phyloP scores from a whole-genome alignment of 78 protist species.

The Neovahlkampfia damariscottae region DNA sequence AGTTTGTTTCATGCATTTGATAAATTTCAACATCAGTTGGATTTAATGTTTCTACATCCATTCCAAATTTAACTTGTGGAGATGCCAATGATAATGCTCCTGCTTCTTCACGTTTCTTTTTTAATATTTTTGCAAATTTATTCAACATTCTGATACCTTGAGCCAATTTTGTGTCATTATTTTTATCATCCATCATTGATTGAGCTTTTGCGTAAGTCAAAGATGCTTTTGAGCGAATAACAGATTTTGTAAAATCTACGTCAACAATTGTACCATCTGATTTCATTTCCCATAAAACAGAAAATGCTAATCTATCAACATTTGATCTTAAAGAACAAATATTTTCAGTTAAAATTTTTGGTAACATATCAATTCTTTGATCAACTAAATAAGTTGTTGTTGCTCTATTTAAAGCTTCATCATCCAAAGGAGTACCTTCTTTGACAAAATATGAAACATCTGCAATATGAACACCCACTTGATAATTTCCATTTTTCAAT shows the following conservation, averaged over 20 bases:
- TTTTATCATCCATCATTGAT: slow-evolving; percentile 9
- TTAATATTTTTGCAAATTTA: slow-evolving; percentile 9
- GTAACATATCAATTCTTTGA: slow-evolving; percentile 41
- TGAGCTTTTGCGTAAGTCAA: slow-evolving; percentile 24
- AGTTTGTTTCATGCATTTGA: slow-evolving; percentile 32
- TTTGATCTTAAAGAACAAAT: slow-evolving; percentile 46
- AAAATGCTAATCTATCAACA: slow-evolving; percentile 42
- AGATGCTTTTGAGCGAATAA: slow-evolving; percentile 4
- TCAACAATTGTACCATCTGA: neutral
- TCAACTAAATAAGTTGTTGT: slow-evolving; percentile 70
- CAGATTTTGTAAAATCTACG: neutral
- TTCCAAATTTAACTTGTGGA: slow-evolving; percentile 67
- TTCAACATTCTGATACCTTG: neutral
- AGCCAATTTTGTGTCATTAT: neutral
- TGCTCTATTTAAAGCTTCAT: slow-evolving; percentile 48
- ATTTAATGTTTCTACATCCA: slow-evolving; percentile 44
- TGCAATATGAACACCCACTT: slow-evolving; percentile 83
- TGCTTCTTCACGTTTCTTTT: slow-evolving; percentile 39
- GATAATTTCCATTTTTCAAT: slow-evolving; percentile 24
- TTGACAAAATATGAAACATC: slow-evolving; percentile 76
- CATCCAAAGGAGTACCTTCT: slow-evolving; percentile 48
- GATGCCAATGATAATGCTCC: slow-evolving; percentile 77
- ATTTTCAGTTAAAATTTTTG: slow-evolving; percentile 39
- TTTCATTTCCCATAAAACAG: slow-evolving; percentile 28
- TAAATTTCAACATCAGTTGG: slow-evolving; percentile 17